Conservation (phyloP, 2,329 filamentous ascomycete species). For the Trichoderma polysporum region DNA sequence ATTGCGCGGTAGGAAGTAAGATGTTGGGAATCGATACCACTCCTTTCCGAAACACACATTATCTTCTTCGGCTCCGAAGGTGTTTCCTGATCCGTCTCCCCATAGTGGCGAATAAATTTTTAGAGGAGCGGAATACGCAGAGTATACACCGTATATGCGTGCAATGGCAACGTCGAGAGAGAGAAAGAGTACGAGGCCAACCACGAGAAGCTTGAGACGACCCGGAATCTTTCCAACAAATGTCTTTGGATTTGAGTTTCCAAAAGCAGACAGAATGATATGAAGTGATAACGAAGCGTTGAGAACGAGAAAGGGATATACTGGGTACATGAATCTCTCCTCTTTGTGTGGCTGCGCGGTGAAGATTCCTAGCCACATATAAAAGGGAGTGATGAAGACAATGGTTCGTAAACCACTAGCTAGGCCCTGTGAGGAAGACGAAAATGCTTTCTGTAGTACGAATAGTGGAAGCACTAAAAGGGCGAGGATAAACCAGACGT, state of each 20-base stretch:
- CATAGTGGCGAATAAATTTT: conserved; percentile 68
- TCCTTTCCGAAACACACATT: conserved; percentile 90
- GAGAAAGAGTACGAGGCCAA: conserved; percentile 60
- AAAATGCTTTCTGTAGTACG: conserved; percentile 66
- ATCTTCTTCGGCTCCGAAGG: conserved; percentile 56
- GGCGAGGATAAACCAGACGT: conserved; percentile 86
- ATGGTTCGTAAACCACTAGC: conserved; percentile 72
- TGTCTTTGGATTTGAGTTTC: conserved; percentile 65
- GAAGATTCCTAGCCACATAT: conserved; percentile 92
- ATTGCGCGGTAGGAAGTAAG: conserved; percentile 81
- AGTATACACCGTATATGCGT: conserved; percentile 73
- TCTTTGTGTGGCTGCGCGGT: conserved; percentile 94
- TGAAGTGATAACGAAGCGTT: conserved; percentile 86
- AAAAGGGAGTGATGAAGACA: conserved; percentile 81
- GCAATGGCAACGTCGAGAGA: conserved; percentile 66
- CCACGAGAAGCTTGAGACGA: conserved; percentile 67
- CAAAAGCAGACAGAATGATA: conserved; percentile 72
- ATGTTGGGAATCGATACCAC: conserved; percentile 96
- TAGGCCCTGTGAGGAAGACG: conserved; percentile 60
- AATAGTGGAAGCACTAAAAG: conserved; percentile 73
- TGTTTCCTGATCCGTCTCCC: conserved; percentile 46
- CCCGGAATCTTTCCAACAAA: conserved; percentile 71
- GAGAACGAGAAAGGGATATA: conserved; percentile 84
- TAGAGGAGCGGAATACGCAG: conserved; percentile 79
- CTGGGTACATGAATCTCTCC: conserved; percentile 97